Base-by-base conservation (phyloP, 2,329 filamentous ascomycete species). In the Ascochyta fabae region DNA sequence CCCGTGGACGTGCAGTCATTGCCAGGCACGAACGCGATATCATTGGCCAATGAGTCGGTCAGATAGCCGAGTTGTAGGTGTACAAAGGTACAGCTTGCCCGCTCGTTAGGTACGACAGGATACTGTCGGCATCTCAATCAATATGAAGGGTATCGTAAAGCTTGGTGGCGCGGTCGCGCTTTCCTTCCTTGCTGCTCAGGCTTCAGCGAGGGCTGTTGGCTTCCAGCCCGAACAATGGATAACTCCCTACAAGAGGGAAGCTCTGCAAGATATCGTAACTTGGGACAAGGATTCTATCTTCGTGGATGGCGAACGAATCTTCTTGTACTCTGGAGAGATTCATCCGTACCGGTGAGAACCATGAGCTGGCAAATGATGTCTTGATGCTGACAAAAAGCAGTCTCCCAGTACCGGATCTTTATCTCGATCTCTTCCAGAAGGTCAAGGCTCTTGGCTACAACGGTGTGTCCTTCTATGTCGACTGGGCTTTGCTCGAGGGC, bases 381-480 rank as follows among this genome's bases (percentile, higher is more conserved):
- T 23, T 13, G 8, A 22, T 31, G 4, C 29, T 48, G 26, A 43
- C 19, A 4, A n/a, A 6, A 12, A 15, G 3, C 43, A 82, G 84
- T 62, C 75, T 88, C 1, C 86, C 86, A 1, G 86, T 88, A 1
- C 81, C 85, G 3, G 78, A 79, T 43, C 78, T 89, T 4, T 88
- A 87, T 79, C 79, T 90, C 8, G 91, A 94, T 62, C 70, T 94
- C 2, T 88, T 96, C 64, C 88, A 95, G 67, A 96, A 96, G 75
- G 86, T 94, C 73, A 92, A 89, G 73, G 88, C 90, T 0, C 76
- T 92, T 1, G 91, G 91, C 0, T 93, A 92, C 76, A 94, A 90
- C 65, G 84, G 85, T 40, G 88, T 93, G 1, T 92, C 89, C 0
- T 92, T 93, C 72, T 94, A 94, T 67, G 81, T 88, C 6, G 84